phyloP scores from a whole-genome alignment of 208 protist genomes.

The Crithidia thermophila region DNA sequence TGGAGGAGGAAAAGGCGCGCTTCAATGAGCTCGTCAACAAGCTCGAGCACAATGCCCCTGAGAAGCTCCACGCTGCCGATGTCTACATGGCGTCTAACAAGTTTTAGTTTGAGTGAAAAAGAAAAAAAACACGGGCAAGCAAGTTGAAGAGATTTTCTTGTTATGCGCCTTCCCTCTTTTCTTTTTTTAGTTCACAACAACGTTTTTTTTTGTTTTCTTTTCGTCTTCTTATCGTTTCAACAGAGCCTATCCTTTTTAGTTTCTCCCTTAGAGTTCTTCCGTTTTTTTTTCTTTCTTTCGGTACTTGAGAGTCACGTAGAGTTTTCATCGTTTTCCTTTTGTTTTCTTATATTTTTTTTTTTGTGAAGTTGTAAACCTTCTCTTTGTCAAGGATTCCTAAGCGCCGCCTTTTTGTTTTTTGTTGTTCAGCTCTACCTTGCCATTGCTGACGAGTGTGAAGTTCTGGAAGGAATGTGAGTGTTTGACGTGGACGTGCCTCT shows the following conservation, averaged over 20 bases:
- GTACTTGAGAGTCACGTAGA: slow-evolving; percentile 5
- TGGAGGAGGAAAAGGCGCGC: slow-evolving; percentile 65
- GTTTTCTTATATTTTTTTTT: slow-evolving; percentile 2
- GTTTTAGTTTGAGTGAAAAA: slow-evolving; percentile 13
- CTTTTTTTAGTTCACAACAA: slow-evolving; percentile 16
- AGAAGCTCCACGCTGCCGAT: slow-evolving; percentile 82
- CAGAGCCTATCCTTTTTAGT: background rate
- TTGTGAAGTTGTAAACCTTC: background rate
- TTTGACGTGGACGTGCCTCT: background rate
- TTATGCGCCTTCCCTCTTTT: slow-evolving; percentile 9
- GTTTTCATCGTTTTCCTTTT: slow-evolving; percentile 14
- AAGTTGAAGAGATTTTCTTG: background rate
- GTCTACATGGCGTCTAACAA: slow-evolving; percentile 69
- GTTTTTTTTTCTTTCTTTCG: slow-evolving; percentile 16
- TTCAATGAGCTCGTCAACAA: slow-evolving; percentile 69
- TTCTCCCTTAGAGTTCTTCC: background rate
- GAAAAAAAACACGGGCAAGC: background rate
- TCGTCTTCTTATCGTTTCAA: background rate
- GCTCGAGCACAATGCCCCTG: slow-evolving; percentile 54
- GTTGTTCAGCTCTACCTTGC: background rate
- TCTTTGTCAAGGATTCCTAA: slow-evolving; percentile 1
- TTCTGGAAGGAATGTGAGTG: background rate
- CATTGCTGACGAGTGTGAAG: background rate
- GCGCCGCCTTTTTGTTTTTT: slow-evolving; percentile 6
- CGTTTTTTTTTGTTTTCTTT: background rate